Evolutionary conservation across 2,329 filamentous ascomycete genomes (phyloP).

Genomic region (Cladosporium sp.): DNA sequence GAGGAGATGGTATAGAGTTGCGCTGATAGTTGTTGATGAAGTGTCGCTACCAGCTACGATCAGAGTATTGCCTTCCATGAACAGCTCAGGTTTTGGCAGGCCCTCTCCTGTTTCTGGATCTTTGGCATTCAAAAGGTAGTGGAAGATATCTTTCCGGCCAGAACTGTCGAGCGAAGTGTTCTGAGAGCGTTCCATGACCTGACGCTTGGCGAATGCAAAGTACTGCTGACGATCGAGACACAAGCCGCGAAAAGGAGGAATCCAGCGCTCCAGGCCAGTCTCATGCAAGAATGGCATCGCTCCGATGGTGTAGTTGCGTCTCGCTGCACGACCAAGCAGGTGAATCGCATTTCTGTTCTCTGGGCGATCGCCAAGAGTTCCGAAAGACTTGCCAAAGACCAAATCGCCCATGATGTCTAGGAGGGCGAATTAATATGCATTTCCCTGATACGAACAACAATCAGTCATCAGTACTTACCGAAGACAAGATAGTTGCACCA

Average conservation of each 20-base stretch:
- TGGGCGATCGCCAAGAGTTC: conserved; percentile 21
- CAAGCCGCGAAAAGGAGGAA: conserved; percentile 22
- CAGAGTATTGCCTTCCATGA: conserved; percentile 46
- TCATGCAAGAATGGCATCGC: conserved; percentile 25
- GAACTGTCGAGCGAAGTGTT: conserved; percentile 17
- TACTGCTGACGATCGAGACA: conserved; percentile 24
- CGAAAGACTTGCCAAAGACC: conserved; percentile 36
- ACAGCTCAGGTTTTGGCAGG: conserved; percentile 40
- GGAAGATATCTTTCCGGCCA: conserved; percentile 25
- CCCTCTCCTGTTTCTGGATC: conserved; percentile 36
- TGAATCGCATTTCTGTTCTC: conserved; percentile 37
- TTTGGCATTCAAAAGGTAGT: conserved; percentile 21
- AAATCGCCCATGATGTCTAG: conserved; percentile 49
- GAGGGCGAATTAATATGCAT: not conserved
- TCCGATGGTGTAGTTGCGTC: conserved; percentile 41
- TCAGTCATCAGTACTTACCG: not conserved
- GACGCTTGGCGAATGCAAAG: conserved; percentile 26
- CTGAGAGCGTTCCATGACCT: conserved; percentile 23
- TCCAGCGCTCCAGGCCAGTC: conserved; percentile 20
- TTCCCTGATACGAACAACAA: not conserved
- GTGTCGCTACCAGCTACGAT: conserved; percentile 47
- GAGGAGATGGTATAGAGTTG: conserved; percentile 43
- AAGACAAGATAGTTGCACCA: conserved; percentile 1
- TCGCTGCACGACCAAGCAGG: conserved; percentile 41
- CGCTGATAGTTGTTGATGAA: conserved; percentile 33